phyloP scores from a whole-genome alignment of 768 basidiomycete species.

The Pleurotus djamor region DNA sequence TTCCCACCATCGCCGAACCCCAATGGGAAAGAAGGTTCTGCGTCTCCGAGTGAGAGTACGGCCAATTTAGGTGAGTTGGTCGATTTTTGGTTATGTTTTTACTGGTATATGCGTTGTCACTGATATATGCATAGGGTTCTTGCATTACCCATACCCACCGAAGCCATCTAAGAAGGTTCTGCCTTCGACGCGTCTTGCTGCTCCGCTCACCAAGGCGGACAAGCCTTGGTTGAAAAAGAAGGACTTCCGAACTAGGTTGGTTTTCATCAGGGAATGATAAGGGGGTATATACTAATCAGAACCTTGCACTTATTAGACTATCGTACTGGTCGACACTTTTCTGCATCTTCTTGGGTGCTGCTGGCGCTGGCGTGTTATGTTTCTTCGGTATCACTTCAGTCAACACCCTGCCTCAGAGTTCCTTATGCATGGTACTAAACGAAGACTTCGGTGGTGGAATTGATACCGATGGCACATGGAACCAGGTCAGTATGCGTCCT shows the following conservation, averaged over 20 bases:
- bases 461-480: constrained; percentile 53
- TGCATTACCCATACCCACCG: constrained; percentile 16
- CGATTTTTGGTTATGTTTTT: neutral
- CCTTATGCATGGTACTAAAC: constrained; percentile 62
- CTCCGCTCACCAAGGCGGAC: constrained; percentile 45
- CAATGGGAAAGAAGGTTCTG: constrained; percentile 15
- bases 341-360: constrained; percentile 53
- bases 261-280: too few species aligned
- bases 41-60: constrained; percentile 12
- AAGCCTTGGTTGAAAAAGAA: constrained; percentile 63
- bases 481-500: constrained; percentile 52
- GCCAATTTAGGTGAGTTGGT: constrained; percentile 12
- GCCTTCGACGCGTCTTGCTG: constrained; percentile 46
- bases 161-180: constrained; percentile 33
- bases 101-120: neutral
- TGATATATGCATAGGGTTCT: constrained; percentile 6
- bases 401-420: constrained; percentile 34
- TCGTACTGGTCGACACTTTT: constrained; percentile 47
- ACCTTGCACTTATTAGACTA: neutral
- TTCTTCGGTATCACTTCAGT: constrained; percentile 51
- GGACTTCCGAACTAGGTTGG: constrained; percentile 25
- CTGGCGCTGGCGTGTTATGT: constrained; percentile 48
- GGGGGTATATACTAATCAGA: too few species aligned
- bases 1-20: constrained; percentile 20
- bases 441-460: constrained; percentile 61